Evolutionary conservation across 2,329 filamentous ascomycete genomes (phyloP), one percentile per base, ranked within the genome.

Genomic region (Mycosphaerella arachidis): DNA sequence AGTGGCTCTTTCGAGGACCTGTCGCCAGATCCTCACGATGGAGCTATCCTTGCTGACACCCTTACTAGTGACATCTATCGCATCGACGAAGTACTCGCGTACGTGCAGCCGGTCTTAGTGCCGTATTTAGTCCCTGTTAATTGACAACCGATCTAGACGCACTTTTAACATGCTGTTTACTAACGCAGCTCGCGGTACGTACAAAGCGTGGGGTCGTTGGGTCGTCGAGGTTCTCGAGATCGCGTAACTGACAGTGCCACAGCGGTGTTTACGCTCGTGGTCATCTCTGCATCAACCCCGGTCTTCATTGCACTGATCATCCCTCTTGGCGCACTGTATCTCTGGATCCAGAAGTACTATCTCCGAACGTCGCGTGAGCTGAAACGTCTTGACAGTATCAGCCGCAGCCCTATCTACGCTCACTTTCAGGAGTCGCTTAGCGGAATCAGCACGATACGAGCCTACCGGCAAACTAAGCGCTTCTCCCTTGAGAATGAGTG

Each of bases 391-490:
- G 94, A 99, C 76, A 97, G 92, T 73, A 89, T 97, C 67, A 96
- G 89, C 73, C 88, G 92, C 69, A 97, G 92, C 74, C 95, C 95
- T 29, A 96, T 99, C 69, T 99, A 92, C 74, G 94, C 94, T 6
- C 95, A 99, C 75, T 99, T 99, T 79, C 94, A 99, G 73, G 95
- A 99, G 77, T 95, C 92, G 1, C 84, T 99, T 9, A 93, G 91
- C 63, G 94, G 94, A 48, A 89, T 97, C 72, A 91, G 90, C 61
- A 99, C 94, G 10, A 97, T 99, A 71, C 89, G 95, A 66, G 95
- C 94, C 37, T 99, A 96, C 79, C 84, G 88, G 63, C 93, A 99
- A 74, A 87, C 96, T 75, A 81, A 86, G 65, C 84, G 94, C 59
- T 99, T 99, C 75, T 85, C 90, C 63, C 80, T 90, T 60, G 95